Conservation (phyloP, 768 basidiomycete genomes). For the Phlebiopsis gigantea region DNA sequence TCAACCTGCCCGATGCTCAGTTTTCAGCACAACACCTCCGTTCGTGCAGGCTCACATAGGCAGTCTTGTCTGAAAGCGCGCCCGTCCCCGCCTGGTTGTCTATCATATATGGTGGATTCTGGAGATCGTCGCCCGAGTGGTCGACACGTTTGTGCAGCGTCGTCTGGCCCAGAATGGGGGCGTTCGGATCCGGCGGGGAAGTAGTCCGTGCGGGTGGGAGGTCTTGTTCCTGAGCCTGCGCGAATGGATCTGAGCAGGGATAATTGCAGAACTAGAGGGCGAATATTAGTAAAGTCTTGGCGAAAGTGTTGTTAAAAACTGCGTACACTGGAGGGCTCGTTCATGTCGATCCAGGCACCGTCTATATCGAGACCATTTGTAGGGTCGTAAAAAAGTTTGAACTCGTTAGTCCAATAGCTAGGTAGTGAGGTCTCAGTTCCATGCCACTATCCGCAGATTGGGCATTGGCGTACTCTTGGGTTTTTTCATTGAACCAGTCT, state of each 20-base stretch:
- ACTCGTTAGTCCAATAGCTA: conserved; percentile 63
- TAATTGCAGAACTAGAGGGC: conserved; percentile 53
- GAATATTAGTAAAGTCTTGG: not conserved
- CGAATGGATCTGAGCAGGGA: conserved; percentile 57
- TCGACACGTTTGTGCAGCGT: conserved; percentile 25
- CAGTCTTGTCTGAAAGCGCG: conserved; percentile 47
- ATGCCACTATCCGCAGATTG: not conserved
- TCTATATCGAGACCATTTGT: conserved; percentile 57
- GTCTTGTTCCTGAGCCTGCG: conserved; percentile 45
- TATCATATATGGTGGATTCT: conserved; percentile 54
- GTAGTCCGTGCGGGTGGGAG: conserved; percentile 50
- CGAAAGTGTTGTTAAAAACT: not conserved
- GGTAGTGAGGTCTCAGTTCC: not conserved
- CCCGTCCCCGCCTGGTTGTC: conserved; percentile 46
- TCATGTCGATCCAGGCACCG: conserved; percentile 75
- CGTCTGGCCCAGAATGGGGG: conserved; percentile 41
- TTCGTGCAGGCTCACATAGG: conserved; percentile 35
- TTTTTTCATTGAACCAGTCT: conserved; percentile 60
- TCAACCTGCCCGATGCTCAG: conserved; percentile 20
- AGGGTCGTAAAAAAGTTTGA: conserved; percentile 49
- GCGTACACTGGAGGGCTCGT: conserved; percentile 62
- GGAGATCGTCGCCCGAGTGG: conserved; percentile 30
- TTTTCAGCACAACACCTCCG: not conserved
- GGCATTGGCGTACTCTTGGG: conserved; percentile 36
- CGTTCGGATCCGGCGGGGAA: conserved; percentile 45